Evolutionary conservation across 2,329 filamentous ascomycete genomes (phyloP).

Genomic region (Fusarium redolens): DNA sequence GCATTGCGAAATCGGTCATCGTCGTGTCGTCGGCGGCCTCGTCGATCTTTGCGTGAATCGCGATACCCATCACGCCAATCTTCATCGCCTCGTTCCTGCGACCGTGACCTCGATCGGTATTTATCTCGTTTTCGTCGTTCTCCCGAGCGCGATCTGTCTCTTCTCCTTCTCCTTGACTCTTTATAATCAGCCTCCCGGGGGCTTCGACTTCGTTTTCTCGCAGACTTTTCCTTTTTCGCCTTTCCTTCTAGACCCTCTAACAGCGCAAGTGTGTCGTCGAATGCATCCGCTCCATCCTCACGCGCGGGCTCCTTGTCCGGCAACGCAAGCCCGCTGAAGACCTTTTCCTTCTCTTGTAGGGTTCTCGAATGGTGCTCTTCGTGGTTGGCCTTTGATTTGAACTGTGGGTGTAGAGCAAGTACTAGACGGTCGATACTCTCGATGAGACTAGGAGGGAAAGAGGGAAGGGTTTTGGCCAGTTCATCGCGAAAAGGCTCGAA

Average conservation of each 20-base stretch:
- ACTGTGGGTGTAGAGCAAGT: slow-evolving; percentile 88
- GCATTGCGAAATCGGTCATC: slow-evolving; percentile 71
- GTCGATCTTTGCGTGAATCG: slow-evolving; percentile 47
- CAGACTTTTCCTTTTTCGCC: slow-evolving; percentile 60
- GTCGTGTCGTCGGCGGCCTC: slow-evolving; percentile 55
- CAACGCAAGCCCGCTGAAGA: slow-evolving; percentile 91
- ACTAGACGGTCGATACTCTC: slow-evolving; percentile 93
- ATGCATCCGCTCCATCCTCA: slow-evolving; percentile 66
- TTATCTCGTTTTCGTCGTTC: slow-evolving; percentile 53
- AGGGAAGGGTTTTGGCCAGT: slow-evolving; percentile 71
- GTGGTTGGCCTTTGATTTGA: slow-evolving; percentile 65
- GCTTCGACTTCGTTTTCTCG: slow-evolving; percentile 70
- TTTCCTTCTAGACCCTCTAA: slow-evolving; percentile 87
- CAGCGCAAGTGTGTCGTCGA: slow-evolving; percentile 93
- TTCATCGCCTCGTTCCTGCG: slow-evolving; percentile 56
- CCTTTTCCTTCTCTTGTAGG: slow-evolving; percentile 78
- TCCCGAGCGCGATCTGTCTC: slow-evolving; percentile 56
- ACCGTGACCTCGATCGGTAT: slow-evolving; percentile 53
- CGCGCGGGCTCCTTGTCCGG: slow-evolving; percentile 74
- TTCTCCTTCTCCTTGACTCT: slow-evolving; percentile 55
- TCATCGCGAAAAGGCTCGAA: slow-evolving; percentile 80
- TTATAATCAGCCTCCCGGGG: slow-evolving; percentile 59
- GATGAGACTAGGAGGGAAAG: slow-evolving; percentile 85
- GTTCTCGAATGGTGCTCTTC: slow-evolving; percentile 57
- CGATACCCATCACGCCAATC: slow-evolving; percentile 56